phyloP scores from a whole-genome alignment of 495 filamentous ascomycete genomes.

The Glonium stellatum region DNA sequence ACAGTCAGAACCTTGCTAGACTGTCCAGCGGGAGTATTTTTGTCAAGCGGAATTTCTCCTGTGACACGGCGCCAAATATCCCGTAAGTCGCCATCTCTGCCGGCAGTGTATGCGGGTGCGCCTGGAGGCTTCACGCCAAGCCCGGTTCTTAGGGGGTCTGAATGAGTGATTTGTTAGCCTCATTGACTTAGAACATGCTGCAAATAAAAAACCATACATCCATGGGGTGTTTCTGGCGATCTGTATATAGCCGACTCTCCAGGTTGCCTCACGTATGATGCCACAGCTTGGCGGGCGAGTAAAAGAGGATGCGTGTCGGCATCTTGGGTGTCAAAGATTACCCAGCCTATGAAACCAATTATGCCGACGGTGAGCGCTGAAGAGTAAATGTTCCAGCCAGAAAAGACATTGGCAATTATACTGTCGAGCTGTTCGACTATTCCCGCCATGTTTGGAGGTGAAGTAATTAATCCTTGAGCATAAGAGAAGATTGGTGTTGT shows the following conservation, averaged over 20 bases:
- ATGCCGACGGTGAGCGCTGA: slow-evolving; percentile 56
- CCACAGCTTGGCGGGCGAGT: slow-evolving; percentile 72
- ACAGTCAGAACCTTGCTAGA: slow-evolving; percentile 76
- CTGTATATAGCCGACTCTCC: slow-evolving; percentile 80
- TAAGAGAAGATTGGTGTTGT: background rate
- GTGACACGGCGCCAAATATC: slow-evolving; percentile 83
- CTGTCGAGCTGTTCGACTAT: slow-evolving; percentile 53
- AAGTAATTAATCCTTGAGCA: background rate
- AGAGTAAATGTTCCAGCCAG: slow-evolving; percentile 73
- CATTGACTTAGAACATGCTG: background rate
- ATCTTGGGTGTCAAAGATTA: slow-evolving; percentile 54
- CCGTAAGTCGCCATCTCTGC: slow-evolving; percentile 80
- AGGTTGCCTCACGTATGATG: slow-evolving; percentile 69
- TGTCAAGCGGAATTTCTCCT: slow-evolving; percentile 50
- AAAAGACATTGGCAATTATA: slow-evolving; percentile 57
- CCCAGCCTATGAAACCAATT: slow-evolving; percentile 56
- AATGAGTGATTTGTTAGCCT: slow-evolving; percentile 4
- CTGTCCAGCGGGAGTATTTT: slow-evolving; percentile 33
- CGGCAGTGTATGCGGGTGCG: slow-evolving; percentile 71
- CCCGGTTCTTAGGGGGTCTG: slow-evolving; percentile 66
- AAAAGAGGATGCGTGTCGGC: slow-evolving; percentile 89
- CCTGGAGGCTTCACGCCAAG: slow-evolving; percentile 79
- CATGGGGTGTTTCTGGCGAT: slow-evolving; percentile 71
- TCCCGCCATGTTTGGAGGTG: slow-evolving; percentile 19
- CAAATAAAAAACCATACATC: slow-evolving; percentile 36